Percentiles rank a stretch among this genome's conserved stretches.
phyloP scores from a whole-genome alignment of 2,329 filamentous ascomycete genomes.

The Parafenestella ontariensis region DNA sequence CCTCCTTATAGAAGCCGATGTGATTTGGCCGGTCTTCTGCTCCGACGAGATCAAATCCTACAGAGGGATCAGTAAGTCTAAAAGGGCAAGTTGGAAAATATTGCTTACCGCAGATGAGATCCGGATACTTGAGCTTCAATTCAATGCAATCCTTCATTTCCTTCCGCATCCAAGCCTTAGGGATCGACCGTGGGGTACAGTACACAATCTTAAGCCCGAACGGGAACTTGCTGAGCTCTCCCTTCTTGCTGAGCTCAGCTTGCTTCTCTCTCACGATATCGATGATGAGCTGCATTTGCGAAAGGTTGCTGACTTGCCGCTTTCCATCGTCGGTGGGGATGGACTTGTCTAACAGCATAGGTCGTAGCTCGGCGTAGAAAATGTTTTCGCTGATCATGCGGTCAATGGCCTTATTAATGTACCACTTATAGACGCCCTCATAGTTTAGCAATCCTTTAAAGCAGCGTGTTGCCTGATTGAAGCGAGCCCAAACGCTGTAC shows the following conservation, averaged over 20 bases:
- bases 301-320: conserved; percentile 60
- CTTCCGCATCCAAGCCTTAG: conserved; percentile 53
- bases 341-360: conserved; percentile 72
- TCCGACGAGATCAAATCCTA: conserved; percentile 74
- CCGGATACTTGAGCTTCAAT: conserved; percentile 64
- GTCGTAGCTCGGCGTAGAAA: conserved; percentile 74
- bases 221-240: conserved; percentile 57
- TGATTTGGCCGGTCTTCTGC: conserved; percentile 68
- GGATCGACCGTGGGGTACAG: conserved; percentile 70
- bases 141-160: conserved; percentile 68
- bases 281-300: conserved; percentile 60
- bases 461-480: conserved; percentile 73
- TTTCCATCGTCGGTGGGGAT: conserved; percentile 66
- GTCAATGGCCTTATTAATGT: conserved; percentile 66
- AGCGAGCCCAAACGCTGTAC: conserved; percentile 62
- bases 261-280: conserved; percentile 61
- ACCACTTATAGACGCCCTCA: conserved; percentile 66
- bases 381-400: conserved; percentile 70
- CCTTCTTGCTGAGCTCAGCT: conserved; percentile 46
- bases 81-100: neutral
- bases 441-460: conserved; percentile 78
- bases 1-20: conserved; percentile 64
- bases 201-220: conserved; percentile 74
- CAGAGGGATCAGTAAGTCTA: conserved; percentile 11
- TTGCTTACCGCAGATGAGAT: conserved; percentile 68